Percentiles rank a stretch among this genome's conserved stretches.
Evolutionary conservation across 169 alveolate genomes (phyloP).

Genomic region (Eimeria sp.): DNA sequence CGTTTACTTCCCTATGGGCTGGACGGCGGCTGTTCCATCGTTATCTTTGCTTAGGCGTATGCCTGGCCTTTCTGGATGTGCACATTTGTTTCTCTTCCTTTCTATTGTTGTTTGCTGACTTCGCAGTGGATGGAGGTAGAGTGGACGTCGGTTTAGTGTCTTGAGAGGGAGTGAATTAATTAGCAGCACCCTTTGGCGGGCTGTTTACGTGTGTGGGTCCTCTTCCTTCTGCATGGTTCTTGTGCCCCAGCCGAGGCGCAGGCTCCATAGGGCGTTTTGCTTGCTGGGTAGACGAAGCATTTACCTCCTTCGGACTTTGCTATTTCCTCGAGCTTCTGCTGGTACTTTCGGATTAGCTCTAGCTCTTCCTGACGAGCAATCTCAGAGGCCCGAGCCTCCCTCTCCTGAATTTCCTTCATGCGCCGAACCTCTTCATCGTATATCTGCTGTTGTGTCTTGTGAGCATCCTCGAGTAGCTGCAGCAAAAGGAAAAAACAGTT

Average conservation of each 20-base stretch:
- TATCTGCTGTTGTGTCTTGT: slow-evolving; percentile 82
- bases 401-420: slow-evolving; percentile 73
- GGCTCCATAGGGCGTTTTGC: slow-evolving; percentile 91
- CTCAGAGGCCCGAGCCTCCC: slow-evolving; percentile 81
- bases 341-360: slow-evolving; percentile 74
- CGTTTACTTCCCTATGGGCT: background rate
- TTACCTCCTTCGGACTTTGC: slow-evolving; percentile 86
- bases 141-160: background rate
- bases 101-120: background rate
- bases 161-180: background rate
- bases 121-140: background rate
- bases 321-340: slow-evolving; percentile 79
- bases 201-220: slow-evolving; percentile 47
- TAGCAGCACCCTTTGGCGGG: slow-evolving; percentile 68
- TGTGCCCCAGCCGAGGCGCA: slow-evolving; percentile 94
- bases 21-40: background rate
- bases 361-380: slow-evolving; percentile 79
- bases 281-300: slow-evolving; percentile 93
- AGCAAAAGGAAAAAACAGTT: background rate
- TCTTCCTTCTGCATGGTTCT: slow-evolving; percentile 88
- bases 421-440: slow-evolving; percentile 81
- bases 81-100: background rate
- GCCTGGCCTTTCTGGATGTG: background rate
- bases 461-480: slow-evolving; percentile 84
- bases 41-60: background rate